Percentiles rank a stretch among this genome's conserved stretches.
These are phyloP conservation scores for Limnanthes douglasii DNA, from an alignment of 345 rosid species.

Conservation along the genomic window DNA sequence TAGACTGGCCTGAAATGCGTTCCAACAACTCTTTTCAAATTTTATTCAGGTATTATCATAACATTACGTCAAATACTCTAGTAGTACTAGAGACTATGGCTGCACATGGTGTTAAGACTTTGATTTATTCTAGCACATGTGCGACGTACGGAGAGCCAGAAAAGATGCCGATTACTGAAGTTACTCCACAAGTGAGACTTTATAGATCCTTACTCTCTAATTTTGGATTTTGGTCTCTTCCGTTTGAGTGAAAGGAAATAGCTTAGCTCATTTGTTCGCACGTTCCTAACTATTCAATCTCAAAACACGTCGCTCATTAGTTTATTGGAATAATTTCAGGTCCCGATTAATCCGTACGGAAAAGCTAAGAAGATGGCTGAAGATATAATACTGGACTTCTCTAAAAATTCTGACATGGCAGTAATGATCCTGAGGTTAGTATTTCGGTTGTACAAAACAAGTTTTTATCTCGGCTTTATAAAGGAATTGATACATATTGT, in stretches of 20 bases:
- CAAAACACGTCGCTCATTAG: too few relatives aligned
- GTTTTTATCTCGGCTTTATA: neutral
- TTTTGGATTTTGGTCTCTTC: too few relatives aligned
- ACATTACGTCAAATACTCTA: slow-evolving; percentile 42
- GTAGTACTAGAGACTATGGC: slow-evolving; percentile 39
- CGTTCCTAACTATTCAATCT: too few relatives aligned
- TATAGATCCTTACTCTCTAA: too few relatives aligned
- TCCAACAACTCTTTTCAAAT: too few relatives aligned
- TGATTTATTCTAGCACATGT: slow-evolving; percentile 50
- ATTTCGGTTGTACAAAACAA: neutral
- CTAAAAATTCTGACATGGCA: slow-evolving; percentile 37
- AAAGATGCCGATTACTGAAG: slow-evolving; percentile 49
- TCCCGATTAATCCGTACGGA: slow-evolving; percentile 45
- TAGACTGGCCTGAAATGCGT: too few relatives aligned
- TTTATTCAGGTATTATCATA: slow-evolving; percentile 36
- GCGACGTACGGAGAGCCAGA: slow-evolving; percentile 47
- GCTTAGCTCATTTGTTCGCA: neutral
- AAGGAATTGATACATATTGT: too few relatives aligned
- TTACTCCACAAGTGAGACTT: slow-evolving; percentile 18
- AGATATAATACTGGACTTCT: slow-evolving; percentile 41
- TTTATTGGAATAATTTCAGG: slow-evolving; percentile 5
- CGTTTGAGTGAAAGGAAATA: too few relatives aligned
- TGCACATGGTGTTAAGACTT: slow-evolving; percentile 33
- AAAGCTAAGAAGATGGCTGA: slow-evolving; percentile 61
- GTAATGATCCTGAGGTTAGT: slow-evolving; percentile 45